Evolutionary conservation across 345 rosid species (phyloP).

Genomic region (Hibiscus mutabilis): DNA sequence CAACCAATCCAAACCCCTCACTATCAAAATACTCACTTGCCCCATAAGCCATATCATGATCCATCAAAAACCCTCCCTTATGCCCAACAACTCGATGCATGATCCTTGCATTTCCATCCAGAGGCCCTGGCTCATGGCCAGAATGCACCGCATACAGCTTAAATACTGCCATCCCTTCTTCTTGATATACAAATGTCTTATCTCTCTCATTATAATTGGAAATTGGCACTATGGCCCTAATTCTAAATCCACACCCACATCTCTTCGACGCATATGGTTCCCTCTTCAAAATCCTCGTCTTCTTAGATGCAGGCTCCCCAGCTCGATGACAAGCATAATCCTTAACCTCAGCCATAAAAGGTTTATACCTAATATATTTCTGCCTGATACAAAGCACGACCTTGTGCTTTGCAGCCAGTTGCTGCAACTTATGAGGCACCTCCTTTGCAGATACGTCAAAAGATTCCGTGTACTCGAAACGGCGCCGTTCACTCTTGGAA

Average conservation of each 20-base stretch:
- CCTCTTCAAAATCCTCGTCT: constrained; percentile 86
- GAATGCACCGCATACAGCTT: constrained; percentile 94
- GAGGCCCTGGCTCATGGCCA: constrained; percentile 96
- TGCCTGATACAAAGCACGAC: constrained; percentile 98
- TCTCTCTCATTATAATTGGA: constrained; percentile 92
- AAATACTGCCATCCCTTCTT: constrained; percentile 91
- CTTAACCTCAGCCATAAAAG: constrained; percentile 98
- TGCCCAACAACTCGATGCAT: constrained; percentile 96
- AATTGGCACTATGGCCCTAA: constrained; percentile 95
- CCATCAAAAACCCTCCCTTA: constrained; percentile 63
- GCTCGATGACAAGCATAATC: constrained; percentile 99
- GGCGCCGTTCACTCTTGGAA: constrained; percentile 68
- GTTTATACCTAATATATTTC: constrained; percentile 94
- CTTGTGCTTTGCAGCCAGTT: constrained; percentile 89
- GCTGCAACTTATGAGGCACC: constrained; percentile 77
- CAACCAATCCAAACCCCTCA: constrained; percentile 58
- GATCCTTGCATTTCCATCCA: constrained; percentile 96
- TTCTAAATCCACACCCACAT: constrained; percentile 94
- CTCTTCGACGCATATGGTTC: constrained; percentile 96
- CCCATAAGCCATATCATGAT: constrained; percentile 77
- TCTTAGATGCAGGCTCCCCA: constrained; percentile 84
- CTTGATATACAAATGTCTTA: constrained; percentile 87
- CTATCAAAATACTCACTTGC: constrained; percentile 71
- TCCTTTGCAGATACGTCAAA: constrained; percentile 96
- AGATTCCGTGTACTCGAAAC: constrained; percentile 92